A percentile compares a stretch with the other conserved stretches of the same genome.
Evolutionary conservation across 164 flowering plant species (phyloP).

Genomic region (Vitis rupestris): DNA sequence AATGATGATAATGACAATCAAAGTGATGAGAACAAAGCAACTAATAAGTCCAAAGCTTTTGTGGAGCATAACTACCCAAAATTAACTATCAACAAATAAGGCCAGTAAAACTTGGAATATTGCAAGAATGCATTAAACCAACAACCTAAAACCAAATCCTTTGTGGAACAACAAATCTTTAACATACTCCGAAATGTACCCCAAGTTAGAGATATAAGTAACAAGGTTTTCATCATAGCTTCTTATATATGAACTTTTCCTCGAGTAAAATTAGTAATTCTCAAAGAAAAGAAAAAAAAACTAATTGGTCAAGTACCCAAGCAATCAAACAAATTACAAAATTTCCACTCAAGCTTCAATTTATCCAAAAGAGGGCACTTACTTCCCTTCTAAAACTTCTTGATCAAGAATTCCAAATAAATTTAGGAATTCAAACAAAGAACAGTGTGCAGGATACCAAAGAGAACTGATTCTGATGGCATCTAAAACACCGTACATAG

Average conservation of each 20-base stretch:
- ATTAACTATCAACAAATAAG: neutral
- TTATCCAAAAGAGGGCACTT: conserved; percentile 20
- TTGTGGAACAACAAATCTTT: too few relatives aligned
- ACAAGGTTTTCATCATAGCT: conserved; percentile 57
- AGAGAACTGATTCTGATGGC: conserved; percentile 83
- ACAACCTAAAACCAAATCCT: too few relatives aligned
- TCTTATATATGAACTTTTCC: conserved; percentile 8
- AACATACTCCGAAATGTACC: too few relatives aligned
- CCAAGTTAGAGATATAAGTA: too few relatives aligned
- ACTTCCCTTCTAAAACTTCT: conserved; percentile 57
- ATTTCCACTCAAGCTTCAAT: neutral
- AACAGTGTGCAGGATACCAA: conserved; percentile 68
- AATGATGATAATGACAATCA: neutral
- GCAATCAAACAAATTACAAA: neutral
- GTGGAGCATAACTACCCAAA: neutral
- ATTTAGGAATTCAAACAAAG: conserved; percentile 74
- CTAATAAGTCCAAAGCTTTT: neutral
- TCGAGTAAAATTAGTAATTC: neutral
- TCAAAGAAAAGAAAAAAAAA: neutral
- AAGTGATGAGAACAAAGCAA: neutral
- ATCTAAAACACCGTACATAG: conserved; percentile 70
- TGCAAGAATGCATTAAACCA: too few relatives aligned
- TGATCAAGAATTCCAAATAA: conserved; percentile 75
- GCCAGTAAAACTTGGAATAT: too few relatives aligned
- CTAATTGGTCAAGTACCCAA: neutral